Percentiles rank a stretch among this genome's conserved stretches.
phyloP scores from a whole-genome alignment of 768 basidiomycete genomes.

The Hortiboletus campestris region DNA sequence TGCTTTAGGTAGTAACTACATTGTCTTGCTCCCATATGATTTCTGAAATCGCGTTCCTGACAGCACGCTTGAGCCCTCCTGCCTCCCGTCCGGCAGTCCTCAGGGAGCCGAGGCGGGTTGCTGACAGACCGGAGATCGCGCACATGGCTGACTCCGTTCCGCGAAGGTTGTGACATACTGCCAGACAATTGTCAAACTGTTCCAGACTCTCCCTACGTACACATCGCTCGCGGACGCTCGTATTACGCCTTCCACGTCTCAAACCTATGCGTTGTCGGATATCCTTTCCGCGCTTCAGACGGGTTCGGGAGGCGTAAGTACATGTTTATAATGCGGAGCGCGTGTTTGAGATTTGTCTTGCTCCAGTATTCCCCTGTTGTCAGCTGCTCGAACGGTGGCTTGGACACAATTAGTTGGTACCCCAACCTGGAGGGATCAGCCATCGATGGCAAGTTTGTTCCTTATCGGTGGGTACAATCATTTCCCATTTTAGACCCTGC shows the following conservation, averaged over 20 bases:
- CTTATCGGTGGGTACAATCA: conserved; percentile 49
- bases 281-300: conserved; percentile 54
- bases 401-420: conserved; percentile 57
- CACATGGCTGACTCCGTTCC: neutral
- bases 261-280: conserved; percentile 56
- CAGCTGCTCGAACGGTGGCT: conserved; percentile 38
- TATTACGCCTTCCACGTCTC: conserved; percentile 61
- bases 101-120: conserved; percentile 55
- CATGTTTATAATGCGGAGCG: neutral
- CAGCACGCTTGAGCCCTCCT: conserved; percentile 58
- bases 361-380: conserved; percentile 48
- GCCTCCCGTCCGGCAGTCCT: conserved; percentile 58
- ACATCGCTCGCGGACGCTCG: conserved; percentile 68
- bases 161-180: conserved; percentile 66
- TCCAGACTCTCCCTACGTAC: conserved; percentile 71
- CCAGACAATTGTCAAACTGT: conserved; percentile 53
- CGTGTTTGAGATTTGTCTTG: neutral
- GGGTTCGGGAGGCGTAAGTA: conserved; percentile 47
- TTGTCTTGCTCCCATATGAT: neutral
- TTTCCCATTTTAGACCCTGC: neutral
- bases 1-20: conserved; percentile 32
- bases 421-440: conserved; percentile 65
- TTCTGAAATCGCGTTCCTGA: conserved; percentile 6
- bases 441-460: conserved; percentile 61
- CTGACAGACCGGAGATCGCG: neutral